Evolutionary conservation across 495 filamentous ascomycete species (phyloP), one percentile per base, ranked within the genome.

Genomic region (Neurospora cerealis): DNA sequence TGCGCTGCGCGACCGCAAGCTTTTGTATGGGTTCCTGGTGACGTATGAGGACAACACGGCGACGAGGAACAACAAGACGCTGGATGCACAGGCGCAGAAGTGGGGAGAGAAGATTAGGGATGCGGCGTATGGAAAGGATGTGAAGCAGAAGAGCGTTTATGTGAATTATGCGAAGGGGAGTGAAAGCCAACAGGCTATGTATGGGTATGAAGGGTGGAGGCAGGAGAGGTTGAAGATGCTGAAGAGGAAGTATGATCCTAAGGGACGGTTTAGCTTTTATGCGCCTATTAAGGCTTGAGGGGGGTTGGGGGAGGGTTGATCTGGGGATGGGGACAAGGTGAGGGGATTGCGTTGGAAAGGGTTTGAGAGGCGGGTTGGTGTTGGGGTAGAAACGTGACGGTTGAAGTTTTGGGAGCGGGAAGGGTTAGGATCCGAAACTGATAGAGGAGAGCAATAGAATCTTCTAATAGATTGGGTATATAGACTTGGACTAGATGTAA

Each of bases 131-230:
- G 77, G 86, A 0, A 87, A 89, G 71, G 83, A 89, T 70, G 85
- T 88, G 40, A 89, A 89, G 74, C 89, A 90, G 78, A 88, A 88
- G 0, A 79, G 81, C 60, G 88, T 87, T 0, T 91, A 91, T 73
- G 85, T 90, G 62, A 91, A 91, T 76, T 91, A 91, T 79, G 89
- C 89, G 0, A 83, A 83, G 70, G 88, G 89, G 3, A 78, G 85
- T 39, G 89, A 91, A 81, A 77, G 76, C 0, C 38, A 71, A 9
- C 36, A 84, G 78, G 75, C 81, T 38, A 77, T 80, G 79, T 91
- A 91, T 72, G 88, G 89, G 0, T 76, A 78, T 70, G 87, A 88
- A 70, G n/a, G 71, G 19, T 89, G 87, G 86, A 79, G 87, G 1
- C 79, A 81, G 76, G 71, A 80, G 9, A 76, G 77, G 6, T 78